A percentile compares a stretch with the other conserved stretches of the same genome.
Evolutionary conservation across 2,329 filamentous ascomycete species (phyloP).

Genomic region (Sporothrix globosa): DNA sequence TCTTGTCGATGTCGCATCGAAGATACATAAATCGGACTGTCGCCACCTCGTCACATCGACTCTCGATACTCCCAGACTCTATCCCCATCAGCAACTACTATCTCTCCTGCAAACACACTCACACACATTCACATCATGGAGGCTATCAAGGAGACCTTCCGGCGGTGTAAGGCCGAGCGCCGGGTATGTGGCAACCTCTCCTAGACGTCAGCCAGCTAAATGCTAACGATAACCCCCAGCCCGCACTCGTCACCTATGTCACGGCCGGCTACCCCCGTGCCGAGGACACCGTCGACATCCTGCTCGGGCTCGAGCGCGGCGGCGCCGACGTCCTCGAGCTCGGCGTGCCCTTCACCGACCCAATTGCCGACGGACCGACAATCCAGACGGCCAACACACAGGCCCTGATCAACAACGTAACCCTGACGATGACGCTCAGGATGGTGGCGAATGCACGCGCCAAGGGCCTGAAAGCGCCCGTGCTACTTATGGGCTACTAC

Average conservation of each 20-base stretch:
- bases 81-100: background rate
- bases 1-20: background rate
- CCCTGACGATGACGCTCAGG: conserved; percentile 73
- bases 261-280: conserved; percentile 88
- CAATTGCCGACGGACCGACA: conserved; percentile 95
- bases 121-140: conserved; percentile 52
- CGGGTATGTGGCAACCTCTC: conserved; percentile 47
- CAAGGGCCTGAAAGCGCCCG: conserved; percentile 75
- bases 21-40: conserved; percentile 5
- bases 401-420: conserved; percentile 89
- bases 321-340: conserved; percentile 95
- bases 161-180: conserved; percentile 62
- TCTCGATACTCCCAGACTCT: conserved; percentile 15
- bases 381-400: conserved; percentile 94
- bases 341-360: conserved; percentile 95
- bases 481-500: conserved; percentile 98
- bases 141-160: conserved; percentile 61
- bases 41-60: background rate
- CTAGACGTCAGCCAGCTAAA: too few species aligned
- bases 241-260: conserved; percentile 92
- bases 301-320: conserved; percentile 88
- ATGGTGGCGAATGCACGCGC: conserved; percentile 82
- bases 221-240: conserved; percentile 48
- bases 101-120: too few species aligned
- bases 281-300: conserved; percentile 79